Conservation (phyloP, 1,284 basidiomycete species). For the Malassezia sympodialis region DNA sequence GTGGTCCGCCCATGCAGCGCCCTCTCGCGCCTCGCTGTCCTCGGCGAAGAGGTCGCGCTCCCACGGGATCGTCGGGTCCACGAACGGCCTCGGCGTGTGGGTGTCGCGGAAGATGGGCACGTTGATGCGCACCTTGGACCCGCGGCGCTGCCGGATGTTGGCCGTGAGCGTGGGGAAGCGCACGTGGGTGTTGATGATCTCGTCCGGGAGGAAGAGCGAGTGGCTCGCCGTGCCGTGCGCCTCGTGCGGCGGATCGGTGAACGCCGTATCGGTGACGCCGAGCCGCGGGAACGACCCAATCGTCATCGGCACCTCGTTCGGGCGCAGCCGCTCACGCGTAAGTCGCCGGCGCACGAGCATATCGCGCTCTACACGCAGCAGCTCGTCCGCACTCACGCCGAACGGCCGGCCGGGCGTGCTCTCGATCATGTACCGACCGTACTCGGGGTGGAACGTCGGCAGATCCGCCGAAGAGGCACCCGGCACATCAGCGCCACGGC, state of each 20-base stretch:
- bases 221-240: constrained; percentile 71
- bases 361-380: constrained; percentile 80
- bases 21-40: constrained; percentile 71
- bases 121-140: constrained; percentile 90
- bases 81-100: constrained; percentile 75
- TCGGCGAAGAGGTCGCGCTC: constrained; percentile 68
- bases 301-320: constrained; percentile 80
- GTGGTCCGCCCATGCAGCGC: constrained; percentile 75
- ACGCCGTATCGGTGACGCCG: constrained; percentile 65
- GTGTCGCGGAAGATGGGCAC: constrained; percentile 83
- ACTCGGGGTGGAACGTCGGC: constrained; percentile 88
- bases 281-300: constrained; percentile 90
- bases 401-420: constrained; percentile 92
- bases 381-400: constrained; percentile 70
- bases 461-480: constrained; percentile 52
- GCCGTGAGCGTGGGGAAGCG: constrained; percentile 96
- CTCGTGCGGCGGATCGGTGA: constrained; percentile 78
- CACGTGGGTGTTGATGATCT: constrained; percentile 91
- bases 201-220: constrained; percentile 85
- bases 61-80: constrained; percentile 80
- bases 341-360: constrained; percentile 79
- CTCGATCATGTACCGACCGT: constrained; percentile 97
- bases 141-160: constrained; percentile 80
- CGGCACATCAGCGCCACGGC: constrained; percentile 53
- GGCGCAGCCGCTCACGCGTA: constrained; percentile 69